Conservation (phyloP, 2,329 filamentous ascomycete species). For the Echinosphaeria canescens region DNA sequence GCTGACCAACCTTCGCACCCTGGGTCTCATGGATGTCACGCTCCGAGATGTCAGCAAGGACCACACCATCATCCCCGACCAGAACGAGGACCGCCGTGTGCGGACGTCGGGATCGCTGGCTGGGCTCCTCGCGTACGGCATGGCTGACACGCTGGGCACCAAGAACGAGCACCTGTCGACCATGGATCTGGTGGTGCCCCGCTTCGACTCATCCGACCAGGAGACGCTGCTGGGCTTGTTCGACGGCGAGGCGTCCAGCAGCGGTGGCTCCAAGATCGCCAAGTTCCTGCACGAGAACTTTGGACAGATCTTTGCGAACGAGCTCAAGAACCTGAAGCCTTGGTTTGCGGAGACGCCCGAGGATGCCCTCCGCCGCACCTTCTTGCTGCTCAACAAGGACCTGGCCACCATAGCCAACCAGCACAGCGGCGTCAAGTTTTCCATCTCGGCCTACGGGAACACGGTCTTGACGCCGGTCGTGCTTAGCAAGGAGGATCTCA, state of each 20-base stretch:
- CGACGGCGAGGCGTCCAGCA: slow-evolving; percentile 77
- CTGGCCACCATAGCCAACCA: slow-evolving; percentile 69
- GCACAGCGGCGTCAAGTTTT: slow-evolving; percentile 51
- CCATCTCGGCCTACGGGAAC: slow-evolving; percentile 44
- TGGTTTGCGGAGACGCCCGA: slow-evolving; percentile 50
- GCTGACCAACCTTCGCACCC: slow-evolving; percentile 60
- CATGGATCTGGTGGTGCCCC: slow-evolving; percentile 83
- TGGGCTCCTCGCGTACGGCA: slow-evolving; percentile 80
- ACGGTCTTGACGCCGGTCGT: slow-evolving; percentile 49
- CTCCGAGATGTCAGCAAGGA: slow-evolving; percentile 75
- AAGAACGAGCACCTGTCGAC: slow-evolving; percentile 89
- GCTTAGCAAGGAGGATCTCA: slow-evolving; percentile 72
- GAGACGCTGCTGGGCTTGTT: slow-evolving; percentile 91
- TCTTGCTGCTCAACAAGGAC: slow-evolving; percentile 83
- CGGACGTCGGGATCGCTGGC: slow-evolving; percentile 92
- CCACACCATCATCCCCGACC: slow-evolving; percentile 92
- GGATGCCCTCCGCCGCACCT: slow-evolving; percentile 72
- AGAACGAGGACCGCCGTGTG: slow-evolving; percentile 86
- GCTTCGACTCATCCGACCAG: slow-evolving; percentile 74
- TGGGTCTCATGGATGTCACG: slow-evolving; percentile 96
- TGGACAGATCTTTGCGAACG: slow-evolving; percentile 59
- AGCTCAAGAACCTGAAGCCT: slow-evolving; percentile 52
- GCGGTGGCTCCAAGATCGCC: slow-evolving; percentile 82
- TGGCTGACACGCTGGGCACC: slow-evolving; percentile 91
- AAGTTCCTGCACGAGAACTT: slow-evolving; percentile 97